Base-by-base conservation (phyloP, 768 basidiomycete species). In the Termitomyces sp. region DNA sequence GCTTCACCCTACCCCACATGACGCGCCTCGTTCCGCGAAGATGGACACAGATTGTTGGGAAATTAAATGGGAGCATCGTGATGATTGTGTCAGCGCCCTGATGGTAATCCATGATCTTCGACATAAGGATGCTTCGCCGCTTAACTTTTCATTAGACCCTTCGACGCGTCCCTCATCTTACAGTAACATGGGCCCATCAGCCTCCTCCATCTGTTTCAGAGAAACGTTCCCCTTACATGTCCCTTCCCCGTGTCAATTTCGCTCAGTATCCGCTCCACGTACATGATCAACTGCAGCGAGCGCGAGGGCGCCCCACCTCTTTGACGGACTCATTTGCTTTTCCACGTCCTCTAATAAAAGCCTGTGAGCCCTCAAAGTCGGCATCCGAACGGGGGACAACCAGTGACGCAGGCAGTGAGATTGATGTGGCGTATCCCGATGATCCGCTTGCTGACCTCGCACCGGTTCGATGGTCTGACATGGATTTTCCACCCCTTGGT, bases 161-260 rank as follows among this genome's bases (percentile, higher is more conserved):
- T 62, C 82, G 86, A 58, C 77, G 80, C 58, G 76, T 91, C 18
- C 85, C 89, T 45, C 86, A 89, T 68, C 69, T 93, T 12, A 85
- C 81, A 1, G 86, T 89, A 7, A 89, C 89, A 24, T 92, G 91
- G 90, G 88, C 89, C 18, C 90, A 92, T 69, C 86, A 87, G 58
- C 81, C 78, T 53, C 54, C 60, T 55, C 59, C 64, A 16, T 60
- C 62, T 51, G 60, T 54, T 30, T 49, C 54, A 22, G 66, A 67
- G 24, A 61, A 60, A 36, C 64, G 64, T 46, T 62, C 63, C 22
- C 61, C 63, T 16, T 60, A 59, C 33, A 62, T 46, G 20, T 63
- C 63, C 6, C 60, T 66, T 33, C 62, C 58, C 37, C 56, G 60
- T n/a, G 50, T 54, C 46, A 67, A 64, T 50, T 50, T 63, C 37